Conservation (phyloP, 2,329 filamentous ascomycete genomes). For the Fusarium torulosum region DNA sequence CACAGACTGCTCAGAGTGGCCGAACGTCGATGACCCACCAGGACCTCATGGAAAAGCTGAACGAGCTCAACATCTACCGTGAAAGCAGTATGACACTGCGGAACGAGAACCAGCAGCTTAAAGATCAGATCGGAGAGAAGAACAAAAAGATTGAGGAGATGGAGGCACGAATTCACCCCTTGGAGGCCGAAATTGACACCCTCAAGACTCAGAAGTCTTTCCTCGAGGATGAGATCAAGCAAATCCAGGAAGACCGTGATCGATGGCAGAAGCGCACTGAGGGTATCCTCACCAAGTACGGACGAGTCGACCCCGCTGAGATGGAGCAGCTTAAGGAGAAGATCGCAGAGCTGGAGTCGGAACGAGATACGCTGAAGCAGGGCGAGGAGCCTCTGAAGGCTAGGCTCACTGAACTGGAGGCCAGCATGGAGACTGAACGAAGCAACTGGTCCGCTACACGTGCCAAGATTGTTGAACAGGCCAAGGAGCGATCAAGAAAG, state of each 20-base stretch:
- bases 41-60: constrained; percentile 93
- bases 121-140: constrained; percentile 81
- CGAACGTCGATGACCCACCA: constrained; percentile 83
- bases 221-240: constrained; percentile 87
- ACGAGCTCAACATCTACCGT: constrained; percentile 94
- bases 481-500: constrained; percentile 70
- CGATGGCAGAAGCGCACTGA: constrained; percentile 96
- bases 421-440: constrained; percentile 66
- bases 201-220: constrained; percentile 84
- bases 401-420: constrained; percentile 65
- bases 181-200: constrained; percentile 83
- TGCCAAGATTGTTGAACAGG: constrained; percentile 70
- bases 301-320: constrained; percentile 93
- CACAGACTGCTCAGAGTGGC: constrained; percentile 78
- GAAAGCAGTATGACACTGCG: constrained; percentile 94
- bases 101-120: constrained; percentile 84
- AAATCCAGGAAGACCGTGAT: constrained; percentile 91
- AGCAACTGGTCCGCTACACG: constrained; percentile 65
- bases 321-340: constrained; percentile 89
- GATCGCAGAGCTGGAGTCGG: constrained; percentile 73
- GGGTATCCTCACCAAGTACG: constrained; percentile 95
- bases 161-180: constrained; percentile 79
- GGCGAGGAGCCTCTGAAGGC: constrained; percentile 65
- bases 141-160: constrained; percentile 80
- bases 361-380: constrained; percentile 69